phyloP scores from a whole-genome alignment of 371 early-diverging fungal species.

The Batrachochytrium dendrobatidis region DNA sequence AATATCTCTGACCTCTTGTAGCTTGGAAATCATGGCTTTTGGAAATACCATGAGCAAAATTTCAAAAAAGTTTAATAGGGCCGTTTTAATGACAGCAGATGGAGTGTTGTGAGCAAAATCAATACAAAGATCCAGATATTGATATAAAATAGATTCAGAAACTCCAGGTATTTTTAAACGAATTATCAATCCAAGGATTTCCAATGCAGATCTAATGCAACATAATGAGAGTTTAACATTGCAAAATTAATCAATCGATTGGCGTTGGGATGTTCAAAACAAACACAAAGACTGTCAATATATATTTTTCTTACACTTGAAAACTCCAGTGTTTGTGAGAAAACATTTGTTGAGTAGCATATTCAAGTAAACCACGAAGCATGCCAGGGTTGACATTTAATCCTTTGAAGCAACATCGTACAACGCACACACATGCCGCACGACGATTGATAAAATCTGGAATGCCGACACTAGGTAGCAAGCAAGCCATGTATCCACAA shows the following conservation, averaged over 20 bases:
- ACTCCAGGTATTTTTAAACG: constrained; percentile 39
- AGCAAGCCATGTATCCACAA: constrained; percentile 38
- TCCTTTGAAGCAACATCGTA: constrained; percentile 37
- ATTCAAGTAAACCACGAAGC: constrained; percentile 39
- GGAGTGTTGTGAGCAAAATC: constrained; percentile 41
- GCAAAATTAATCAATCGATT: neutral
- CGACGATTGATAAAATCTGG: constrained; percentile 36
- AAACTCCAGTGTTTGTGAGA: constrained; percentile 41
- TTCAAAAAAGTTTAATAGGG: constrained; percentile 37
- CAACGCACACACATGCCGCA: constrained; percentile 28
- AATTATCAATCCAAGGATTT: constrained; percentile 32
- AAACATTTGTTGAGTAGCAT: constrained; percentile 39
- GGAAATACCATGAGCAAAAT: constrained; percentile 40
- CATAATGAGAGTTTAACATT: constrained; percentile 5
- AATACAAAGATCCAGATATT: constrained; percentile 39
- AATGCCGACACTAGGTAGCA: constrained; percentile 43
- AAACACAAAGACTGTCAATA: neutral
- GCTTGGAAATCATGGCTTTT: constrained; percentile 28
- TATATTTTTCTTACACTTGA: constrained; percentile 30
- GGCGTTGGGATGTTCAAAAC: neutral
- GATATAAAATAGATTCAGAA: constrained; percentile 31
- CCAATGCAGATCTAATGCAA: constrained; percentile 34
- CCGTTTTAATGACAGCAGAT: constrained; percentile 34
- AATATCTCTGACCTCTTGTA: constrained; percentile 39
- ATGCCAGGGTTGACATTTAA: constrained; percentile 25